phyloP scores from a whole-genome alignment of 495 filamentous ascomycete genomes.

The Talaromyces liani region DNA sequence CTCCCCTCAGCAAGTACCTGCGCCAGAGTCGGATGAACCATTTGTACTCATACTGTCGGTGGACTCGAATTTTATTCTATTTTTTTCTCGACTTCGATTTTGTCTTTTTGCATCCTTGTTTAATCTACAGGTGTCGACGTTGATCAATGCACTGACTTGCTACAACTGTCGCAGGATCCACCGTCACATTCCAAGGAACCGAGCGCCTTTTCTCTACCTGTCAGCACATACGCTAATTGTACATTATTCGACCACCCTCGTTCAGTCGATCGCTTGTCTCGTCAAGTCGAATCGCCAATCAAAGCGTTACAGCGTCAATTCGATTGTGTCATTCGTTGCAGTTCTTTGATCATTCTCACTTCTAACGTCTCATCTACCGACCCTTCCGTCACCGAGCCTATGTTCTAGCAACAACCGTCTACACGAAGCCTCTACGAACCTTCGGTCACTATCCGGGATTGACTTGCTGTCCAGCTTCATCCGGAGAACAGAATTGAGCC shows the following conservation, averaged over 20 bases:
- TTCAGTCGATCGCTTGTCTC: not conserved
- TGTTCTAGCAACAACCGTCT: not conserved
- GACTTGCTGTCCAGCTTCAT: not conserved
- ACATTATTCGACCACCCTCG: not conserved
- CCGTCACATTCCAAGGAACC: not conserved
- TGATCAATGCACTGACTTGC: slow-evolving; percentile 1
- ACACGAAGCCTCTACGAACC: not conserved
- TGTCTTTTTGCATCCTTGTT: no score
- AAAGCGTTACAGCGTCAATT: not conserved
- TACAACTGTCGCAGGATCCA: not conserved
- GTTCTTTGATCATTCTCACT: not conserved
- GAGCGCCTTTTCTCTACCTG: not conserved
- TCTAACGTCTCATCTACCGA: not conserved
- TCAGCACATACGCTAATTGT: not conserved
- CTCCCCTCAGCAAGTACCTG: slow-evolving; percentile 2
- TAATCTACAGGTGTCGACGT: not conserved
- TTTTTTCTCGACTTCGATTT: not conserved
- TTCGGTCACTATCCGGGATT: not conserved
- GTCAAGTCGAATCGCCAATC: not conserved
- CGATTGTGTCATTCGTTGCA: not conserved
- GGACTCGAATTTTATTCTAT: not conserved
- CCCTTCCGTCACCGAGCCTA: not conserved
- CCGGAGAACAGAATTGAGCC: not conserved
- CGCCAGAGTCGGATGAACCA: not conserved
- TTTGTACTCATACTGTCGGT: not conserved